Percentiles rank a stretch among this genome's conserved stretches.
These are phyloP conservation scores for Vicia sativa DNA, from an alignment of 306 rosid genomes.

Conservation along the genomic window DNA sequence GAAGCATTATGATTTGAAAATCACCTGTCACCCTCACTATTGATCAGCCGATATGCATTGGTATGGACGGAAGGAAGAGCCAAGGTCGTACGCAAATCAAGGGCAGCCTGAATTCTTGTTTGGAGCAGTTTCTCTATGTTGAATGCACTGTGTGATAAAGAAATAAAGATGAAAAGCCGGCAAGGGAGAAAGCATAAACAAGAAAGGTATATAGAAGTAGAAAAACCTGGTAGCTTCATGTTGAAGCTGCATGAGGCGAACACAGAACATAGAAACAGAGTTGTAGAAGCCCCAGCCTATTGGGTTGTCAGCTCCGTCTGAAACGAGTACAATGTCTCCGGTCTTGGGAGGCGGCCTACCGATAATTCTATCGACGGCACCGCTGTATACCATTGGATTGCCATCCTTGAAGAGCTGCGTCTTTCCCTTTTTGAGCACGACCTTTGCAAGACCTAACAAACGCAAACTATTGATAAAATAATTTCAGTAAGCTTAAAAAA, in stretches of 20 bases:
- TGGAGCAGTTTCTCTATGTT: conserved; percentile 78
- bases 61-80: conserved; percentile 80
- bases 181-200: conserved; percentile 16
- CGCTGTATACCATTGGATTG: conserved; percentile 95
- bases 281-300: conserved; percentile 95
- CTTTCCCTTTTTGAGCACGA: conserved; percentile 90
- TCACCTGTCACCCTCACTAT: conserved; percentile 94
- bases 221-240: conserved; percentile 74
- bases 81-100: conserved; percentile 67
- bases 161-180: conserved; percentile 30
- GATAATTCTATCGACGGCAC: conserved; percentile 88
- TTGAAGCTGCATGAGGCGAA: conserved; percentile 90
- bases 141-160: conserved; percentile 59
- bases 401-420: conserved; percentile 96
- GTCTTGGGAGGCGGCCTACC: conserved; percentile 93
- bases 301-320: conserved; percentile 84
- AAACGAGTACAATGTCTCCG: conserved; percentile 83
- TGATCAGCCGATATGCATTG: conserved; percentile 79
- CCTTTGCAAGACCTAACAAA: conserved; percentile 80
- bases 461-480: conserved; percentile 44
- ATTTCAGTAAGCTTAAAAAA: conserved; percentile 35
- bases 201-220: no score
- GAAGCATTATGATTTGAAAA: conserved; percentile 18
- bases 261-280: conserved; percentile 89
- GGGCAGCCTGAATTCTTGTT: conserved; percentile 66